phyloP scores from a whole-genome alignment of 805 yeast genomes.

The Hanseniaspora meyeri region DNA sequence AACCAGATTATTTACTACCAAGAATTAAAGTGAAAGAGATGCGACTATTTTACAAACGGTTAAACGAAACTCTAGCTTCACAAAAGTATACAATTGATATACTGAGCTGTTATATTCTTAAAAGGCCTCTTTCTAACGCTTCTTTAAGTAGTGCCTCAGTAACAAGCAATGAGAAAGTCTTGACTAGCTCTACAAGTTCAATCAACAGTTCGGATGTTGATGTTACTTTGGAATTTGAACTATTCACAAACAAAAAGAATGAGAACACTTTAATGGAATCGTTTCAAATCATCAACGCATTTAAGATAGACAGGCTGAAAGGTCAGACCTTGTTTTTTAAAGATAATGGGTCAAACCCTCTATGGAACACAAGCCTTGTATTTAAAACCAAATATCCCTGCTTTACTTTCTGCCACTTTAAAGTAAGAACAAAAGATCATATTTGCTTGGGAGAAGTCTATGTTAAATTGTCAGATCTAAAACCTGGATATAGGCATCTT shows the following conservation, averaged over 20 bases:
- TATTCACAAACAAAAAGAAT: conserved; percentile 15
- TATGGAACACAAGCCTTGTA: conserved; percentile 53
- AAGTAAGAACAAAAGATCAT: conserved; percentile 34
- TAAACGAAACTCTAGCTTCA: conserved; percentile 13
- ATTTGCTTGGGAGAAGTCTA: conserved; percentile 46
- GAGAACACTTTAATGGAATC: conserved; percentile 19
- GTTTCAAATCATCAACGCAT: conserved; percentile 20
- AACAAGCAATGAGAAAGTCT: background rate
- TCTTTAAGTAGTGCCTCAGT: background rate
- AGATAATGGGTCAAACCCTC: conserved; percentile 78
- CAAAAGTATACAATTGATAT: conserved; percentile 32
- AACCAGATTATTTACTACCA: conserved; percentile 43
- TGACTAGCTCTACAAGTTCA: background rate
- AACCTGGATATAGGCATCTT: conserved; percentile 70
- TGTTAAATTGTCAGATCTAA: conserved; percentile 48
- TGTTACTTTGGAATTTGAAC: conserved; percentile 21
- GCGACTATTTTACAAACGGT: conserved; percentile 18
- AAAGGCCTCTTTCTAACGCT: conserved; percentile 44
- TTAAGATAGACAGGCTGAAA: conserved; percentile 14
- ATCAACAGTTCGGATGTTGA: conserved; percentile 22
- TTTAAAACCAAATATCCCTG: conserved; percentile 31
- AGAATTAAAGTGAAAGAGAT: conserved; percentile 21
- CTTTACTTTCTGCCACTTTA: conserved; percentile 46
- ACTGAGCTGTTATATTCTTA: conserved; percentile 77
- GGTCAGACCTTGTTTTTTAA: conserved; percentile 28